phyloP scores from a whole-genome alignment of 805 yeast genomes.

The Starmerella scarabaei region DNA sequence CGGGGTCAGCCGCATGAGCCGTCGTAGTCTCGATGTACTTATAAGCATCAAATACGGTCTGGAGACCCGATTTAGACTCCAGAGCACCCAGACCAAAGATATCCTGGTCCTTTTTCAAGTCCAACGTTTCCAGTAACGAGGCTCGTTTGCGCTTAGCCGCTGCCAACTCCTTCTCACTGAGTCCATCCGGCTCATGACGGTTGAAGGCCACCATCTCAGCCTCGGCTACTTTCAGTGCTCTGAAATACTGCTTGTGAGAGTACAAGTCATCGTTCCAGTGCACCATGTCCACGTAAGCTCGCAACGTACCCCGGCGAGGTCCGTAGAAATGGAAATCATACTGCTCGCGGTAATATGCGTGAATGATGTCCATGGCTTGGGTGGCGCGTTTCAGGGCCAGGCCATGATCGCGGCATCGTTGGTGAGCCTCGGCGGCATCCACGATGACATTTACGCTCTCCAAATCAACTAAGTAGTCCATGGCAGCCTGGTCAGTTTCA shows the following conservation, averaged over 20 bases:
- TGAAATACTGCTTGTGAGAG: slow-evolving; percentile 54
- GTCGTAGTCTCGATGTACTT: slow-evolving; percentile 26
- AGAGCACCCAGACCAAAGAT: slow-evolving; percentile 37
- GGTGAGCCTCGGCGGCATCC: slow-evolving; percentile 75
- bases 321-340: slow-evolving; percentile 90
- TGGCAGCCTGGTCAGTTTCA: slow-evolving; percentile 57
- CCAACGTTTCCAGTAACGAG: slow-evolving; percentile 34
- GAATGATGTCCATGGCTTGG: slow-evolving; percentile 53
- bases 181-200: slow-evolving; percentile 20
- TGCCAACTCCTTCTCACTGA: slow-evolving; percentile 25
- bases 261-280: slow-evolving; percentile 72
- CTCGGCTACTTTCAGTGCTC: slow-evolving; percentile 56
- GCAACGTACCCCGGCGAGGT: slow-evolving; percentile 78
- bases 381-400: slow-evolving; percentile 67
- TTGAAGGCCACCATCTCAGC: slow-evolving; percentile 14
- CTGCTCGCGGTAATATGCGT: slow-evolving; percentile 69
- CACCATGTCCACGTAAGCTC: slow-evolving; percentile 65
- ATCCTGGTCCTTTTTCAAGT: slow-evolving; percentile 28
- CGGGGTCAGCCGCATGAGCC: slow-evolving; percentile 22
- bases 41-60: slow-evolving; percentile 32
- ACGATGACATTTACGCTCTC: slow-evolving; percentile 83
- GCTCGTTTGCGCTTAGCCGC: slow-evolving; percentile 35
- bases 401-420: slow-evolving; percentile 50
- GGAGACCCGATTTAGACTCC: slow-evolving; percentile 31
- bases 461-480: slow-evolving; percentile 73